Conservation (phyloP, 1,139 yeast genomes). For the Taphrina deformans region DNA sequence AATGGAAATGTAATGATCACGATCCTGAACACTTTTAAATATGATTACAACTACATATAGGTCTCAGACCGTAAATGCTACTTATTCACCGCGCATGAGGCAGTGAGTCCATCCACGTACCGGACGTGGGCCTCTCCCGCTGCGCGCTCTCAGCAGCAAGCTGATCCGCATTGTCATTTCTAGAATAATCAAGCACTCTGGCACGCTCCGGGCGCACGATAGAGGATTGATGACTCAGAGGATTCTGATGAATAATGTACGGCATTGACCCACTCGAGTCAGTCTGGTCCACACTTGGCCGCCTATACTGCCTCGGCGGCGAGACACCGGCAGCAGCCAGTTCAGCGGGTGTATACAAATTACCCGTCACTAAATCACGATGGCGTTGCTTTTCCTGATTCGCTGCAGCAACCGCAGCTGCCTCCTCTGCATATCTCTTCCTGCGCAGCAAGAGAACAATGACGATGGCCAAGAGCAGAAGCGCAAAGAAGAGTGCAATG, state of each 20-base stretch:
- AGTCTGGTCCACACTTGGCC: slow-evolving; percentile 7
- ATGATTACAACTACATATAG: neutral
- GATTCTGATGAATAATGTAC: neutral
- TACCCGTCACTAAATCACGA: neutral
- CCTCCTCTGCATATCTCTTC: slow-evolving; percentile 1
- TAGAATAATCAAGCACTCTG: neutral
- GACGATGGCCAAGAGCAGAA: slow-evolving; percentile 2
- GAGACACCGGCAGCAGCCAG: neutral
- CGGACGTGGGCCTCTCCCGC: neutral
- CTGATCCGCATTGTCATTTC: neutral
- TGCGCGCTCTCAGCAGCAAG: neutral
- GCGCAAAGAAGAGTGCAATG: slow-evolving; percentile 27
- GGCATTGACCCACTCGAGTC: slow-evolving; percentile 10
- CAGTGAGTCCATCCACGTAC: slow-evolving; percentile 4
- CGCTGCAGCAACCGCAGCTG: slow-evolving; percentile 12
- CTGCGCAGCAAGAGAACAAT: slow-evolving; percentile 1
- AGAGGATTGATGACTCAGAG: neutral
- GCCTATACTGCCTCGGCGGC: neutral
- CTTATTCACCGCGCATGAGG: neutral
- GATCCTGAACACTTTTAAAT: too few species aligned
- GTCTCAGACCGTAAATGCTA: neutral
- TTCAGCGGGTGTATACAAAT: neutral
- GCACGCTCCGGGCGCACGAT: slow-evolving; percentile 7
- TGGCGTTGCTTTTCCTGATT: slow-evolving; percentile 8
- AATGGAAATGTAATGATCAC: too few species aligned